Base-by-base conservation (phyloP, 192 early-diverging fungal species). In the Coemansia sp. region DNA sequence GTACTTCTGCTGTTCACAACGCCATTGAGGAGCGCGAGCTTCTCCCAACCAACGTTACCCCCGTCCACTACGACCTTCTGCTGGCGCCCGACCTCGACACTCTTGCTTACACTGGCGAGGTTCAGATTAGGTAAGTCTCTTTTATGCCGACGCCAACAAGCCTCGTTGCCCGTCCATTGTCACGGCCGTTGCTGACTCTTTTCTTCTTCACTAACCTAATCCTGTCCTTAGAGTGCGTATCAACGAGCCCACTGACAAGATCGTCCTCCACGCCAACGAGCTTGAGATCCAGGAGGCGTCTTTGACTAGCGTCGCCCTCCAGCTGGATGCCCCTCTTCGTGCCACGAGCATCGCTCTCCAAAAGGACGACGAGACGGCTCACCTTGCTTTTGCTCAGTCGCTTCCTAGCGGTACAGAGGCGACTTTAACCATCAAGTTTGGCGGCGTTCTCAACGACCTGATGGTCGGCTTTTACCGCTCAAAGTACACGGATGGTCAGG, bases 401-500 rank as follows among this genome's bases (percentile, higher is more conserved):
- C 68, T 91, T 29, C 71, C 83, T 17, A 77, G 81, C 27, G 83
- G 75, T 56, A 74, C 80, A 32, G 75, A 84, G 13, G 87, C 84
- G 13, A 76, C 82, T 22, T 71, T 93, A 62, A 61, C 76, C 32
- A 77, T 93, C 24, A 59, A 69, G 45, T 94, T 92, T 71, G 83
- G 83, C 45, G 89, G 91, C 65, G 72, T 86, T 31, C 77, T 91
- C 44, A 93, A 93, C 71, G 88, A 98, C 77, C 87, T 92, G 71
- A 95, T 99, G 94, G 86, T 86, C 42, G 96, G 97, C 1, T 99
- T 99, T 77, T 99, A 99, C 85, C 89, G 95, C 50, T 89, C 88
- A 60, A 84, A 85, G 31, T 97, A 92, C 82, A 86, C 84, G 22
- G 87, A 89, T 65, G 78, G 72, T 3, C 65, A 90, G 55, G 91